Evolutionary conservation across 495 filamentous ascomycete species (phyloP).

Genomic region (Xylaria venustula): DNA sequence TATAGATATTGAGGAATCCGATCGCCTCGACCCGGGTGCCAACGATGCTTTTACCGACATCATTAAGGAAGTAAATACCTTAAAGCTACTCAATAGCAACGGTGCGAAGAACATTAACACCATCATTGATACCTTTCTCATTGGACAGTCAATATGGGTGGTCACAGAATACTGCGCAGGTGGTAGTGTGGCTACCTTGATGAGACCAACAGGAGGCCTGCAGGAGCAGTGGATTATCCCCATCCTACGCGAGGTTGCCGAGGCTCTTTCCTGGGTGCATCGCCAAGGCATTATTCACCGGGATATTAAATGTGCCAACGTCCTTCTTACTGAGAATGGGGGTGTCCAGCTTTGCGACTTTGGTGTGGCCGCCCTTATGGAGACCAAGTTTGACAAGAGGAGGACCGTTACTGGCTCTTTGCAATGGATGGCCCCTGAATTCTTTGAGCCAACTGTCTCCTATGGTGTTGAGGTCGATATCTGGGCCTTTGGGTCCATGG

Average conservation of each 20-base stretch:
- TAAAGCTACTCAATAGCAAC: constrained; percentile 78
- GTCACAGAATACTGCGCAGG: constrained; percentile 94
- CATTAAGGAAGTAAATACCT: constrained; percentile 81
- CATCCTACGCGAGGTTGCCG: constrained; percentile 82
- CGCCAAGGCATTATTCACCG: constrained; percentile 91
- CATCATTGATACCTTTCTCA: constrained; percentile 80
- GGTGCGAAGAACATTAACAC: constrained; percentile 89
- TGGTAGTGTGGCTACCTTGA: constrained; percentile 85
- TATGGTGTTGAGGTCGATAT: constrained; percentile 80
- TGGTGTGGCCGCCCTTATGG: constrained; percentile 84
- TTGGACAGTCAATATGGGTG: constrained; percentile 90
- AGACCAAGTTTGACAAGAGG: constrained; percentile 79
- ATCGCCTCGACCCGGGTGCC: constrained; percentile 70
- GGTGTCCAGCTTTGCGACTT: constrained; percentile 92
- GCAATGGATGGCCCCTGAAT: constrained; percentile 96
- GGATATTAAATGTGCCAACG: constrained; percentile 94
- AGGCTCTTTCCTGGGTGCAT: constrained; percentile 83
- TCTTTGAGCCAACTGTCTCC: constrained; percentile 57
- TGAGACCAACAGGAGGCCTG: constrained; percentile 63
- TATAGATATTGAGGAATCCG: constrained; percentile 86
- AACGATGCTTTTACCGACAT: constrained; percentile 80
- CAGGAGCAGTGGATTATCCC: constrained; percentile 89
- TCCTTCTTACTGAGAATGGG: constrained; percentile 85
- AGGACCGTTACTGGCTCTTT: constrained; percentile 92
- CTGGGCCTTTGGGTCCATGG: constrained; percentile 91